Evolutionary conservation across 2,329 filamentous ascomycete species (phyloP), one percentile per base, ranked within the genome.

Genomic region (Trichoderma sp.): DNA sequence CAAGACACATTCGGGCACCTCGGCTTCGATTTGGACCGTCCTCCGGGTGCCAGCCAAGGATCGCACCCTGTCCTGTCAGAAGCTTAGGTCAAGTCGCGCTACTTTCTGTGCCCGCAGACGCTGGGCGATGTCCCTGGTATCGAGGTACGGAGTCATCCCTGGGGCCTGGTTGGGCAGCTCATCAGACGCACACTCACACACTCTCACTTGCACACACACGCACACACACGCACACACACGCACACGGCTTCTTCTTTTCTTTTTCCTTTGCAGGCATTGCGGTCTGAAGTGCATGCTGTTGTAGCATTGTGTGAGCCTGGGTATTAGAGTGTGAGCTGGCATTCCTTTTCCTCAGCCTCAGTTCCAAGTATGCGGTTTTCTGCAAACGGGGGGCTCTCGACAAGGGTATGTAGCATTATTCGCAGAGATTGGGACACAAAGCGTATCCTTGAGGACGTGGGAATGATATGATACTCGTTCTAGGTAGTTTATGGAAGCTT

Each of bases 11-110:
- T 24, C 58, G 45, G 58, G 21, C 47, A 44, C 47, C 57, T 65
- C 63, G 63, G 63, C 57, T 34, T 62, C 28, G 57, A 44, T 45
- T 54, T 64, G 30, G 50, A 19, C 63, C 63, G 63, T 43, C 14
- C 43, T 47, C 57, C 63, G 63, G 58, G 21, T 51, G 54, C 54
- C 54, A 59, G 56, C 56, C 44, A 59, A 26, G 39, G 30, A 10
- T 34, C 30, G 26, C 39, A 30, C 47, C 58, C 58, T 52, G 60
- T 41, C 39, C 51, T 63, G 60, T 56, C 51, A 62, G 58, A 62
- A 62, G 58, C 58, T 52, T 54, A 39, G 43, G 58, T 6, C 24
- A 52, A 24, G 57, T 60, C 50, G 57, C 45, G 34, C 57, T 60
- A 60, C 57, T 39, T 51, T n/a, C 7, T 26, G 28, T 28, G 30